Conservation (phyloP, 805 yeast genomes). For the Suhomyces emberorum region DNA sequence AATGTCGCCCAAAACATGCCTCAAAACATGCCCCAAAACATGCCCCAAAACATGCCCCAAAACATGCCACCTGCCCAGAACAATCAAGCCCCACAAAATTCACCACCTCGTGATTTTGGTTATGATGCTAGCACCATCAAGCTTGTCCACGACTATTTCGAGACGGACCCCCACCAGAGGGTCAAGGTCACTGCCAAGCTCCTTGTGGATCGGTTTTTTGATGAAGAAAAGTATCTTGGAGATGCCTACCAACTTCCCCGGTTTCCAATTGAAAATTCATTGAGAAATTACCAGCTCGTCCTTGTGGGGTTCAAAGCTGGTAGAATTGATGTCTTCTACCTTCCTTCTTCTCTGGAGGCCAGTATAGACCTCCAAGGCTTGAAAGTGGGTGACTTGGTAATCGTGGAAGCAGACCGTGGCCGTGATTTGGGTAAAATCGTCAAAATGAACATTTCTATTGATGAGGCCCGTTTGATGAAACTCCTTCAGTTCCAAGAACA, state of each 20-base stretch:
- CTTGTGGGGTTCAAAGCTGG: constrained; percentile 77
- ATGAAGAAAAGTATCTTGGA: constrained; percentile 27
- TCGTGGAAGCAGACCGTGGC: constrained; percentile 84
- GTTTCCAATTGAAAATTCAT: constrained; percentile 19
- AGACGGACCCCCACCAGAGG: constrained; percentile 35
- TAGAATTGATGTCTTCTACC: constrained; percentile 71
- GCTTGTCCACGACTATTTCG: constrained; percentile 33
- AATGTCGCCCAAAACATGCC: background rate
- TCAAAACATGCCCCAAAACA: background rate
- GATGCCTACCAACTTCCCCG: constrained; percentile 33
- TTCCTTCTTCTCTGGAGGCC: constrained; percentile 17
- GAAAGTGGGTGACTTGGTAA: constrained; percentile 62
- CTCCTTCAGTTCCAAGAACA: constrained; percentile 68
- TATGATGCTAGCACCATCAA: constrained; percentile 4
- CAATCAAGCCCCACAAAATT: background rate
- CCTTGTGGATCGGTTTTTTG: constrained; percentile 26
- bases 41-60: background rate
- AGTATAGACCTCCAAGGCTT: constrained; percentile 20
- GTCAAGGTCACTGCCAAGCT: constrained; percentile 33
- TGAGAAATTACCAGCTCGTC: constrained; percentile 42
- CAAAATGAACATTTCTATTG: constrained; percentile 53
- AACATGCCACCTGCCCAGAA: background rate
- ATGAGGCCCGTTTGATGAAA: constrained; percentile 67
- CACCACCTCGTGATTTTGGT: background rate
- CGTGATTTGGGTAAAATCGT: constrained; percentile 69